These are phyloP conservation scores for Endocarpon pusillum DNA, from an alignment of 495 filamentous ascomycete species.

Conservation along the genomic window DNA sequence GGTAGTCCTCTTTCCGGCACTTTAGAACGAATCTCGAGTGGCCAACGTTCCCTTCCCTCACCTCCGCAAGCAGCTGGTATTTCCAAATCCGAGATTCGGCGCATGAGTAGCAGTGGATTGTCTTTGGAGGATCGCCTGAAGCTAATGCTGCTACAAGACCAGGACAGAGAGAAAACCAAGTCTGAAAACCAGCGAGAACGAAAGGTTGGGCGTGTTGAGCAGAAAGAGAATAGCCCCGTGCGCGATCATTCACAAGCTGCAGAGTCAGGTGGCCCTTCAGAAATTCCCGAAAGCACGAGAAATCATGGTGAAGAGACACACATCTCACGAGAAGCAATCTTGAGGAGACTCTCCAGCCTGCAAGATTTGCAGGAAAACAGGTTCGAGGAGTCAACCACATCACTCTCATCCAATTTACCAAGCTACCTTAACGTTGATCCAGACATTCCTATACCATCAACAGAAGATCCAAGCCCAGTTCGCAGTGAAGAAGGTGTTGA, in stretches of 20 bases:
- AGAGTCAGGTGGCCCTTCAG: slow-evolving; percentile 4
- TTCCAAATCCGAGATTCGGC: slow-evolving; percentile 53
- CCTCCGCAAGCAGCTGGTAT: slow-evolving; percentile 44
- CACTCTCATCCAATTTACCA: too few species aligned
- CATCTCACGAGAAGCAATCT: slow-evolving; percentile 84
- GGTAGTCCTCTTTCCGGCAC: slow-evolving; percentile 30
- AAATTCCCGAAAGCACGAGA: slow-evolving; percentile 12
- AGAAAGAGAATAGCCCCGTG: slow-evolving; percentile 4
- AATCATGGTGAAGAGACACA: slow-evolving; percentile 24
- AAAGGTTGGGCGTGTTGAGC: slow-evolving; percentile 36
- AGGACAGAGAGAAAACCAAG: slow-evolving; percentile 30
- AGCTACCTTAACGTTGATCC: slow-evolving; percentile 54
- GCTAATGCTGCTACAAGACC: slow-evolving; percentile 64
- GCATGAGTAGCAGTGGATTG: slow-evolving; percentile 50
- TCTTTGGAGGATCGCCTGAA: slow-evolving; percentile 64
- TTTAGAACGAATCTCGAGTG: slow-evolving; percentile 42
- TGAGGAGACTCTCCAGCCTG: slow-evolving; percentile 62
- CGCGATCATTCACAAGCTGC: slow-evolving; percentile 3
- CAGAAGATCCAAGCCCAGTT: slow-evolving; percentile 37
- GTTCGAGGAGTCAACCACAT: too few species aligned
- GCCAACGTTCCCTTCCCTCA: slow-evolving; percentile 45
- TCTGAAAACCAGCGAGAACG: slow-evolving; percentile 43
- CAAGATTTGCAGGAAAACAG: too few species aligned
- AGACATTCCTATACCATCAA: slow-evolving; percentile 67
- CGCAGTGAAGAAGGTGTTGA: slow-evolving; percentile 36